Base-by-base conservation (phyloP, 2,329 filamentous ascomycete species). In the Diplocarpon mali region DNA sequence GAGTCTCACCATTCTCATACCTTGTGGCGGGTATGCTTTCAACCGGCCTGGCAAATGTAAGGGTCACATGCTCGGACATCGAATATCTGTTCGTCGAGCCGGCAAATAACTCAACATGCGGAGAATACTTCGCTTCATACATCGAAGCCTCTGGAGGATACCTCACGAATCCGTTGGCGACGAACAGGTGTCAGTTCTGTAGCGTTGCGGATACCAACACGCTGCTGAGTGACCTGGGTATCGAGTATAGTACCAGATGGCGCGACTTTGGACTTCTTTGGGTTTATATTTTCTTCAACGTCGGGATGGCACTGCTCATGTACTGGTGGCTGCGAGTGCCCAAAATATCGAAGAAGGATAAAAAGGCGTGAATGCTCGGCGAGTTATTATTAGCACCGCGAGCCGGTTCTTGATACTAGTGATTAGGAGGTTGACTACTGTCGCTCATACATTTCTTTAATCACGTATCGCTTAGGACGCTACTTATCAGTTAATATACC, bases 1-100 rank as follows among this genome's bases (percentile, higher is more conserved):
- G 82, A 38, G 67, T 87, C 40, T 87, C 81, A 0, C 87, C 88
- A 0, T 84, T 94, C 43, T 88, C 83, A 0, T 95, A 94, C 60
- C 67, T 90, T 11, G 76, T 92, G 20, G 73, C 73, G 8, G 84
- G 80, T 16, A 78, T 94, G 65, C 63, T 90, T 0, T 72, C 79
- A 0, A 75, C 74, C 0, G 84, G 76, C 3, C 67, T 94, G 5
- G 83, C 83, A 32, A 80, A 83, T 55, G 76, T 76, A 0, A 40
- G 65, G 0, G 78, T 89, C 28, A 53, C 60, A 0, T 95, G 88
- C 62, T 76, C 83, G 1, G 13, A 37, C 4, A 35, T 49, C 38
- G 47, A 49, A 17, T 41, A 46, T 12, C 41, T 49, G 2, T 43
- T 27, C 12, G 42, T 49, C 28, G 29, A 46, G 7, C 47, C 47